These are phyloP conservation scores for Prasinococcaceae sp. DNA, from an alignment of 139 green algal genomes.

Conservation along the genomic window DNA sequence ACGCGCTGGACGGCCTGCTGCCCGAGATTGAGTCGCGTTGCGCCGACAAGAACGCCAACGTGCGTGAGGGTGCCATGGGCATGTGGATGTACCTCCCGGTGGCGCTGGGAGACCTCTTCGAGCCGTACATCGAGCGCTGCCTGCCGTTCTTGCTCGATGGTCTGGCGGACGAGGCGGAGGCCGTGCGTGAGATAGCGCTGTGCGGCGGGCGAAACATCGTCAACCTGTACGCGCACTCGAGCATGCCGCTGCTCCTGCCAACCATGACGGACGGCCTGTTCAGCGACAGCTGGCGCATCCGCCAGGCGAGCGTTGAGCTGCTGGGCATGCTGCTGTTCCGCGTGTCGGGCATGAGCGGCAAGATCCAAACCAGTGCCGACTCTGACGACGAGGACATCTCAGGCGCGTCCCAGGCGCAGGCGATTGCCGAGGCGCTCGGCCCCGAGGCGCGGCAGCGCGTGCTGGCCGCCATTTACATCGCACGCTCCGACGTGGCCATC, in stretches of 20 bases:
- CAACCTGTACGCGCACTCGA: constrained; percentile 54
- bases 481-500: constrained; percentile 29
- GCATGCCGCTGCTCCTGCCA: constrained; percentile 75
- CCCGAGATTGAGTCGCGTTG: constrained; percentile 61
- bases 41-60: constrained; percentile 21
- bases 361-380: constrained; percentile 64
- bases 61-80: constrained; percentile 76
- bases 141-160: constrained; percentile 64
- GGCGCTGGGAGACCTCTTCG: constrained; percentile 29
- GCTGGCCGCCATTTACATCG: constrained; percentile 72
- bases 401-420: constrained; percentile 61
- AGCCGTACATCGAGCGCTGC: constrained; percentile 62
- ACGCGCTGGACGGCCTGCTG: constrained; percentile 42
- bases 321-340: constrained; percentile 91
- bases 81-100: constrained; percentile 63
- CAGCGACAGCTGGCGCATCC: constrained; percentile 82
- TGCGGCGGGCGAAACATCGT: constrained; percentile 54
- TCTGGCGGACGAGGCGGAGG: constrained; percentile 85
- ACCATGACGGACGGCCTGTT: constrained; percentile 77
- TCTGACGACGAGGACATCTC: constrained; percentile 79
- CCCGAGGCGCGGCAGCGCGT: constrained; percentile 50
- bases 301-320: constrained; percentile 81
- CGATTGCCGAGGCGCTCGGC: constrained; percentile 65
- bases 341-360: constrained; percentile 72
- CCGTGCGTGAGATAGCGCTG: constrained; percentile 77